Evolutionary conservation across 2,329 filamentous ascomycete genomes (phyloP).

Genomic region (Neofusicoccum cordaticola): DNA sequence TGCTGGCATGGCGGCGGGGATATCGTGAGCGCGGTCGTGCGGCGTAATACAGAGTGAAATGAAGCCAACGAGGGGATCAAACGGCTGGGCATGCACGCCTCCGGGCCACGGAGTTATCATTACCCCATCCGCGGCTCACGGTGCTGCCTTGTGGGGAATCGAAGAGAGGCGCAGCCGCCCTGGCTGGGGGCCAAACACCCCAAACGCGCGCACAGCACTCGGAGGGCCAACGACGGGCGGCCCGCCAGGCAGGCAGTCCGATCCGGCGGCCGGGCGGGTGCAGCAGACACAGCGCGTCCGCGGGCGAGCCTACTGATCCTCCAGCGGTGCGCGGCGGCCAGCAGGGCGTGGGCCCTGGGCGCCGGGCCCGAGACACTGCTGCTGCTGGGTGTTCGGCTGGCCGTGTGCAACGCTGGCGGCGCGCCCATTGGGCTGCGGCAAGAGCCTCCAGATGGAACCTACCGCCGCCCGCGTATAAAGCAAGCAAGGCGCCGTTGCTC

Average conservation of each 20-base stretch:
- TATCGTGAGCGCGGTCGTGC: neutral
- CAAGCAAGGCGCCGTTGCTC: neutral
- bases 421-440: too few species aligned
- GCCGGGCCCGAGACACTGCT: too few species aligned
- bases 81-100: neutral
- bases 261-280: too few species aligned
- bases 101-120: neutral
- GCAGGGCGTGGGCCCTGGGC: too few species aligned
- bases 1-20: neutral
- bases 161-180: neutral
- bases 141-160: neutral
- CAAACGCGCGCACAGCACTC: neutral
- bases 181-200: neutral
- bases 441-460: neutral
- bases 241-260: neutral
- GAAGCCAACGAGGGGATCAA: neutral
- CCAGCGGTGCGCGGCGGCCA: neutral
- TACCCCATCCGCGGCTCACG: neutral
- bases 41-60: neutral
- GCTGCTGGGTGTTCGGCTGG: too few species aligned
- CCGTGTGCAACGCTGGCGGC: too few species aligned
- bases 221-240: neutral
- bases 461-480: neutral
- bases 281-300: neutral
- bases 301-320: slow-evolving; percentile 8